Percentiles rank a stretch among this genome's conserved stretches.
These are phyloP conservation scores for Pythium plurisporium DNA, from an alignment of 352 stramenopile species.

Conservation along the genomic window DNA sequence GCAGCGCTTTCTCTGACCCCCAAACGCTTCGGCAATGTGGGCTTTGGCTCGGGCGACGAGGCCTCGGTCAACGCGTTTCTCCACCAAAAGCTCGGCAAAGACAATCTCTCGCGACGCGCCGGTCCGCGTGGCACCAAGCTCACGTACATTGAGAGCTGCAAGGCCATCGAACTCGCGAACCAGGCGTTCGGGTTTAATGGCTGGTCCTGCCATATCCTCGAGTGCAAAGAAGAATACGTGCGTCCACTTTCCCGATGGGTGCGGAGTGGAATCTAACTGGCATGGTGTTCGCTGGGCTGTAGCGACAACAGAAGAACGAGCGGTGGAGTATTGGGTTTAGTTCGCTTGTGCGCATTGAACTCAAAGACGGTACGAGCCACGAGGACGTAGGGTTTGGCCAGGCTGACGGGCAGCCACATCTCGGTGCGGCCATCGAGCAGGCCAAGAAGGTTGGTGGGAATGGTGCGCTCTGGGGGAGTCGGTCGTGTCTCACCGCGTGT, in stretches of 20 bases:
- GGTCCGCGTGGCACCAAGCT: constrained; percentile 68
- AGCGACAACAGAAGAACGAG: constrained; percentile 69
- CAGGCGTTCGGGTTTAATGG: constrained; percentile 87
- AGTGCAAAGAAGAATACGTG: constrained; percentile 87
- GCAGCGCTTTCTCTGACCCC: constrained; percentile 14
- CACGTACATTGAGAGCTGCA: constrained; percentile 88
- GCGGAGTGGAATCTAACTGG: too few species aligned
- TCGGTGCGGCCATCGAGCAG: constrained; percentile 73
- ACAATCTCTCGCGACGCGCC: constrained; percentile 58
- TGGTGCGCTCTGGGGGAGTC: not conserved
- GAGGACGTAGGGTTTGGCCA: constrained; percentile 81
- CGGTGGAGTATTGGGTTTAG: constrained; percentile 77
- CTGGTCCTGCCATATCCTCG: constrained; percentile 78
- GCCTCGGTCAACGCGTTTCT: constrained; percentile 63
- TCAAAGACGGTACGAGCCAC: constrained; percentile 82
- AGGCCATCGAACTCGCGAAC: constrained; percentile 86
- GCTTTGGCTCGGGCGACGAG: constrained; percentile 48
- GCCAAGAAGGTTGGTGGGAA: constrained; percentile 55
- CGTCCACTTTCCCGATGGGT: too few species aligned
- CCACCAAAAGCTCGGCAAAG: constrained; percentile 79
- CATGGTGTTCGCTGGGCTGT: too few species aligned
- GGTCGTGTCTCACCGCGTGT: not conserved
- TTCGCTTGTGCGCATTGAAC: constrained; percentile 73
- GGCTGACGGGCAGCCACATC: constrained; percentile 69
- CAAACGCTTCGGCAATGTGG: constrained; percentile 53